Conservation (phyloP, 2,329 filamentous ascomycete species). For the Verticillium klebahnii region DNA sequence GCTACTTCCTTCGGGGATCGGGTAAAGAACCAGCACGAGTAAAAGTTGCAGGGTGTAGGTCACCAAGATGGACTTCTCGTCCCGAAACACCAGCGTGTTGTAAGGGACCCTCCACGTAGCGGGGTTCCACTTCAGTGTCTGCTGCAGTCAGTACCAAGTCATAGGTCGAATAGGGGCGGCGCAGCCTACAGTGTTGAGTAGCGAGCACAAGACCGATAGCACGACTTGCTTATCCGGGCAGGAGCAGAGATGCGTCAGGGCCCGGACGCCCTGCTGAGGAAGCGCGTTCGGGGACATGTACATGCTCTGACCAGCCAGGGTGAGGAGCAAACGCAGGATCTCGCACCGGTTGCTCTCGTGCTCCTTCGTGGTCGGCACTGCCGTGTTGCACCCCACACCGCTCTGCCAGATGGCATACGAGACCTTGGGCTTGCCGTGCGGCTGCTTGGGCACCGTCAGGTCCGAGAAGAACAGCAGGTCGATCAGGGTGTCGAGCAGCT, state of each 20-base stretch:
- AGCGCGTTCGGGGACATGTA: slow-evolving; percentile 79
- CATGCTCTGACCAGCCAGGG: slow-evolving; percentile 85
- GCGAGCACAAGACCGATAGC: slow-evolving; percentile 82
- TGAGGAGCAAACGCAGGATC: slow-evolving; percentile 79
- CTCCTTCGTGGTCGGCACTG: slow-evolving; percentile 83
- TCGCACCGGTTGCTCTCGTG: slow-evolving; percentile 91
- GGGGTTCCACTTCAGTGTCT: slow-evolving; percentile 94
- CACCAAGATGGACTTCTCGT: slow-evolving; percentile 83
- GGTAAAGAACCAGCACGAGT: slow-evolving; percentile 80
- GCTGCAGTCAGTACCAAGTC: slow-evolving; percentile 5
- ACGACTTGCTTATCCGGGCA: slow-evolving; percentile 89
- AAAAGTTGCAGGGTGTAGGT: slow-evolving; percentile 89
- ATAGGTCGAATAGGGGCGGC: background rate
- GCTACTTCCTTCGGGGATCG: slow-evolving; percentile 72
- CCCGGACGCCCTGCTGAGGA: slow-evolving; percentile 75
- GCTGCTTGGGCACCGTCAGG: slow-evolving; percentile 74
- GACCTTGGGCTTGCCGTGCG: slow-evolving; percentile 71
- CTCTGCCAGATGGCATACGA: slow-evolving; percentile 97
- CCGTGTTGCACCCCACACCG: slow-evolving; percentile 90
- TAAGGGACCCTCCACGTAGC: slow-evolving; percentile 92
- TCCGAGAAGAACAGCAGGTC: slow-evolving; percentile 90
- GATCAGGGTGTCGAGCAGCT: slow-evolving; percentile 83
- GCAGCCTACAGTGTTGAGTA: slow-evolving; percentile 79
- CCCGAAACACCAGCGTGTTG: slow-evolving; percentile 86
- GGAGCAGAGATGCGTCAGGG: slow-evolving; percentile 84